Conservation (phyloP, 345 rosid genomes). For the Gossypioides kirkii region DNA sequence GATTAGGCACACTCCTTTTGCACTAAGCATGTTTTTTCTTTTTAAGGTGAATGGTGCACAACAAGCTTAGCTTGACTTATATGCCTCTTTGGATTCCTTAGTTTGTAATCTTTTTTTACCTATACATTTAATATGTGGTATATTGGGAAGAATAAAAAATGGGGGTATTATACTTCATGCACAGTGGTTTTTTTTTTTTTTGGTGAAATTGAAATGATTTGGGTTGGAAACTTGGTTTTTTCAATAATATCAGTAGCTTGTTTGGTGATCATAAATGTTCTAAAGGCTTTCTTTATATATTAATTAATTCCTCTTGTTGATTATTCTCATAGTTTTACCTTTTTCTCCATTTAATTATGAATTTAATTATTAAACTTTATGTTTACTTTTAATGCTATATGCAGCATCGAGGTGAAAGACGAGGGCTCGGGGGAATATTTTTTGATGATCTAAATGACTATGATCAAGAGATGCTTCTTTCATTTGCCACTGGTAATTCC, state of each 20-base stretch:
- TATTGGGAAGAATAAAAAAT: background rate
- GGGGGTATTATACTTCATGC: background rate
- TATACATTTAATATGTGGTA: background rate
- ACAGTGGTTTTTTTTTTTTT: no score
- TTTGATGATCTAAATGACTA: constrained; percentile 92
- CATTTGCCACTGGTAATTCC: constrained; percentile 80
- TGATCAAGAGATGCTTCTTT: constrained; percentile 93
- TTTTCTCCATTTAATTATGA: background rate
- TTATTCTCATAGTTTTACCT: background rate
- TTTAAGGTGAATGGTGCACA: background rate
- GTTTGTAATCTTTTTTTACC: background rate
- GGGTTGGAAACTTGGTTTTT: background rate
- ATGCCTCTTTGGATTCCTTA: background rate
- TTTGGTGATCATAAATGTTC: background rate
- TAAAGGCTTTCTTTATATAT: background rate
- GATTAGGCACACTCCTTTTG: background rate
- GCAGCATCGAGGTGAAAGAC: constrained; percentile 91
- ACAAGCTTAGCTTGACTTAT: background rate
- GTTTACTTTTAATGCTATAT: constrained; percentile 15
- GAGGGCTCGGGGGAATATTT: constrained; percentile 98
- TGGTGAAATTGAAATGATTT: background rate
- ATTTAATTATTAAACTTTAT: background rate
- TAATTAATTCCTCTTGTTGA: background rate
- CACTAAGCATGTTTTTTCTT: background rate
- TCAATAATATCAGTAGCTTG: background rate